Percentiles rank a stretch among this genome's conserved stretches.
Conservation (phyloP, 2,329 filamentous ascomycete species). For the Cercospora sp. region DNA sequence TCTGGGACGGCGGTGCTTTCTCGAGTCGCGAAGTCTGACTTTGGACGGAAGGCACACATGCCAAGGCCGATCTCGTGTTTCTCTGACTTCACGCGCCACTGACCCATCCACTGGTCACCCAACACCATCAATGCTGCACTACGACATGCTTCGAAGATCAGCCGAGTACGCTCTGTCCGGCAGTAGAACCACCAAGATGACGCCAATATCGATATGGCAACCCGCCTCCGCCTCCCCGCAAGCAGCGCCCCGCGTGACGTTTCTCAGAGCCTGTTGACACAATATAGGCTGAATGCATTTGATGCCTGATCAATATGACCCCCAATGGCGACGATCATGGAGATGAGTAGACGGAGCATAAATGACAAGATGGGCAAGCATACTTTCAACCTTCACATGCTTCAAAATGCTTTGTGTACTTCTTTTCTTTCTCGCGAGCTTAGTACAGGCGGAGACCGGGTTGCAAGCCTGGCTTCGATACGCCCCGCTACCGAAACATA, state of each 20-base stretch:
- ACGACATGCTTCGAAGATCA: neutral
- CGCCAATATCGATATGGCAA: neutral
- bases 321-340: neutral
- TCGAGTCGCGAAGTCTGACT: neutral
- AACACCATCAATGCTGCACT: neutral
- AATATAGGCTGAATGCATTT: constrained; percentile 4
- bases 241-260: neutral
- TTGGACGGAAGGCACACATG: neutral
- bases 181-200: neutral
- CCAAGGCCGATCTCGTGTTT: neutral
- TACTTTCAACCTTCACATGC: neutral
- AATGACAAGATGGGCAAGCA: neutral
- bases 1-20: neutral
- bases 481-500: constrained; percentile 50
- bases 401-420: neutral
- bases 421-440: constrained; percentile 22
- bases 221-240: neutral
- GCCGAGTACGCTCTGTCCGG: neutral
- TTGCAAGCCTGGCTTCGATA: constrained; percentile 66
- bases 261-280: neutral
- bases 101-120: neutral
- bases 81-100: neutral
- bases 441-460: constrained; percentile 59
- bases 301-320: neutral
- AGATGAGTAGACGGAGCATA: neutral